Percentiles rank a stretch among this genome's conserved stretches.
Conservation (phyloP, 768 basidiomycete genomes). For the Clavulina sp. region DNA sequence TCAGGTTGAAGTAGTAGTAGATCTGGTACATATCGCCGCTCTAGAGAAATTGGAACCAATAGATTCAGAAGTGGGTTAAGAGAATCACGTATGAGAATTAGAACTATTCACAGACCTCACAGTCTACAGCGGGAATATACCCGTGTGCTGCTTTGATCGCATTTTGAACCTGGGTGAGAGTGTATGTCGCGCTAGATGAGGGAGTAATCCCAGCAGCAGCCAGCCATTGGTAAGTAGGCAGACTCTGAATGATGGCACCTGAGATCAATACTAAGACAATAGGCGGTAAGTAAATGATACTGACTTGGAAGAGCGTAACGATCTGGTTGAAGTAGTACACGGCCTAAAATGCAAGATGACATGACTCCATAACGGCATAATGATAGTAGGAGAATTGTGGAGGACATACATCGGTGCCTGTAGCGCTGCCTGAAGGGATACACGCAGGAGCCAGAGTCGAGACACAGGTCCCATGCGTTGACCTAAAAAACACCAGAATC, state of each 20-base stretch:
- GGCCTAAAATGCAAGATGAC: neutral
- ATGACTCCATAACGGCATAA: neutral
- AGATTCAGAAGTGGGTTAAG: neutral
- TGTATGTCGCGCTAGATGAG: conserved; percentile 37
- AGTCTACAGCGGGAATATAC: no score
- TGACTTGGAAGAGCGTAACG: neutral
- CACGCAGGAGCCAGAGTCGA: conserved; percentile 16
- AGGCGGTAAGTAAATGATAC: neutral
- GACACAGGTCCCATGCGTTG: neutral
- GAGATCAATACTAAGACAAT: neutral
- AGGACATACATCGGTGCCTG: conserved; percentile 14
- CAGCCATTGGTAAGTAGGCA: conserved; percentile 63
- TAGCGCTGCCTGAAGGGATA: conserved; percentile 11
- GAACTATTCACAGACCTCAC: no score
- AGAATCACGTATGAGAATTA: neutral
- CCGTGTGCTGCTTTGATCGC: neutral
- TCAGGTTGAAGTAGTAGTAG: conserved; percentile 45
- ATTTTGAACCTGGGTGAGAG: conserved; percentile 23
- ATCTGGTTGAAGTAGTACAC: neutral
- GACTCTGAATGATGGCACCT: conserved; percentile 26
- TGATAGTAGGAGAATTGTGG: conserved; percentile 8
- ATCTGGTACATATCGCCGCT: conserved; percentile 26
- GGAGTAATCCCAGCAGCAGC: conserved; percentile 57
- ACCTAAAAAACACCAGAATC: neutral
- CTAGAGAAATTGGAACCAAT: conserved; percentile 15